phyloP scores from a whole-genome alignment of 2,329 filamentous ascomycete genomes.

The Cladorrhinum sp. region DNA sequence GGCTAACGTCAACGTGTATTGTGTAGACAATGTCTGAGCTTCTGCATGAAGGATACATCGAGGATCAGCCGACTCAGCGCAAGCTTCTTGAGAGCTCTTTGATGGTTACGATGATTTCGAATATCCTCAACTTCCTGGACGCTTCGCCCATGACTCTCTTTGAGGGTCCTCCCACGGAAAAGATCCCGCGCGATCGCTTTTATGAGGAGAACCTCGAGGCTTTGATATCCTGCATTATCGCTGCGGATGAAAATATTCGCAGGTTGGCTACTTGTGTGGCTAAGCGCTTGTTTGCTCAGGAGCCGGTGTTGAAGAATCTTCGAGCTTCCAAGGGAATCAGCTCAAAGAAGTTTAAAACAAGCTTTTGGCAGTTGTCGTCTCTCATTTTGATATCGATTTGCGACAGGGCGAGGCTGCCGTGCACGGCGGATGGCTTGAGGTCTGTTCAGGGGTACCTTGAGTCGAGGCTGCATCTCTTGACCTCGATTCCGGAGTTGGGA shows the following conservation, averaged over 20 bases:
- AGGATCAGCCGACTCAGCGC: slow-evolving; percentile 39
- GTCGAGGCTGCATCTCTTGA: slow-evolving; percentile 52
- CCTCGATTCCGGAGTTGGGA: slow-evolving; percentile 50
- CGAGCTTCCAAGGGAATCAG: slow-evolving; percentile 37
- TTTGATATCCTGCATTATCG: slow-evolving; percentile 54
- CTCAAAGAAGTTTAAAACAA: slow-evolving; percentile 39
- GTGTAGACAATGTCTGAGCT: slow-evolving; percentile 39
- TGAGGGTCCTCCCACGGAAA: slow-evolving; percentile 37
- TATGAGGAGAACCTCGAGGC: slow-evolving; percentile 48
- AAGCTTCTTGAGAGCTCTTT: slow-evolving; percentile 40
- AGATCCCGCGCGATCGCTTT: slow-evolving; percentile 36
- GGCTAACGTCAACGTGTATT: no score
- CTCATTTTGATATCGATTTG: slow-evolving; percentile 48
- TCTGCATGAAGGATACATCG: slow-evolving; percentile 38
- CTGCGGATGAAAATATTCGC: slow-evolving; percentile 48
- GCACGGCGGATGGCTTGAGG: slow-evolving; percentile 42
- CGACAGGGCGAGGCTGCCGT: slow-evolving; percentile 44
- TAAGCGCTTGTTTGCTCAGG: slow-evolving; percentile 45
- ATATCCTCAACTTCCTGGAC: slow-evolving; percentile 56
- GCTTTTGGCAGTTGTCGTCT: slow-evolving; percentile 54
- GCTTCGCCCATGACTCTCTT: slow-evolving; percentile 51
- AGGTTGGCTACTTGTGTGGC: slow-evolving; percentile 47
- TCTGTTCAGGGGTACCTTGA: slow-evolving; percentile 56
- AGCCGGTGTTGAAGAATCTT: slow-evolving; percentile 36
- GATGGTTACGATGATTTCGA: slow-evolving; percentile 45